phyloP scores from a whole-genome alignment of 129 eudicot species.

The Scalesia atractyloides region DNA sequence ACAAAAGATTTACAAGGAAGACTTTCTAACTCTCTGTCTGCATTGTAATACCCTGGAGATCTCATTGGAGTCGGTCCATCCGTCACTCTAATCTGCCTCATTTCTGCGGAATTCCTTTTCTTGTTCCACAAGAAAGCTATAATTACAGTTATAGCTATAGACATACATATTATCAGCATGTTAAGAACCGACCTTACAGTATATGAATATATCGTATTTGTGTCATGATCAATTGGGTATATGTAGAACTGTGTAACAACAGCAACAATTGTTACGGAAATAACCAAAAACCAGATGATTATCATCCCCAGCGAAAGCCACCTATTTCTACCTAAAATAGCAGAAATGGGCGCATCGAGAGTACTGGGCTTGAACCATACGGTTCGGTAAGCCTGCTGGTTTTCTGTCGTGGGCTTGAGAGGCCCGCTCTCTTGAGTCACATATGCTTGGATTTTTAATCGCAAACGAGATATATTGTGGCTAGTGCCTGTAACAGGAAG shows the following conservation, averaged over 20 bases:
- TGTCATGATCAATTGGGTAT: conserved; percentile 44
- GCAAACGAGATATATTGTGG: conserved; percentile 36
- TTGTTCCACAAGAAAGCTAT: conserved; percentile 58
- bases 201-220: conserved; percentile 41
- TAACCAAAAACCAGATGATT: conserved; percentile 29
- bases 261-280: conserved; percentile 34
- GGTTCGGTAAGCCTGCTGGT: conserved; percentile 36
- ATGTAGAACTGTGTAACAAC: conserved; percentile 36
- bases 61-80: conserved; percentile 42
- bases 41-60: conserved; percentile 50
- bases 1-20: conserved; percentile 38
- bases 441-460: conserved; percentile 51
- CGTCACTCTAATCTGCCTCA: conserved; percentile 39
- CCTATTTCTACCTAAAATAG: conserved; percentile 40
- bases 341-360: conserved; percentile 45
- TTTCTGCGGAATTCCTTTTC: conserved; percentile 35
- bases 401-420: conserved; percentile 25
- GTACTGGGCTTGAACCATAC: conserved; percentile 46
- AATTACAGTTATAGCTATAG: conserved; percentile 40
- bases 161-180: conserved; percentile 42
- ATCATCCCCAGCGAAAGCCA: conserved; percentile 54
- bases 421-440: conserved; percentile 45
- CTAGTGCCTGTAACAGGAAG: conserved; percentile 44
- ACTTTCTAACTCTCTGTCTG: conserved; percentile 58
- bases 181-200: conserved; percentile 30